phyloP scores from a whole-genome alignment of 2,329 filamentous ascomycete genomes.

The Penicillium sp. region DNA sequence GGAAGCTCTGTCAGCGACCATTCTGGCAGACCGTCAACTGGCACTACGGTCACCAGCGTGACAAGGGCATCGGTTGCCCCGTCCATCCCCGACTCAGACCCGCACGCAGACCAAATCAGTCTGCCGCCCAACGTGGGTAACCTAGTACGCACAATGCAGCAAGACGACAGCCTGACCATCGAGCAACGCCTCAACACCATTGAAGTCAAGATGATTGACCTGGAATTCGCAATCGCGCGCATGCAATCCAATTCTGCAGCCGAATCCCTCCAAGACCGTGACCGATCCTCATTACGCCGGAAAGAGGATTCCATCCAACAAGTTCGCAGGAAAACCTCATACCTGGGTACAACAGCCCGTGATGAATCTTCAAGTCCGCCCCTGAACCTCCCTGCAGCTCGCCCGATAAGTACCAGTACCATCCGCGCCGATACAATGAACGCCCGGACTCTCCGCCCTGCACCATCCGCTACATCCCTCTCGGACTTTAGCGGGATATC shows the following conservation, averaged over 20 bases:
- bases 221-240: conserved; percentile 53
- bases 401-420: conserved; percentile 34
- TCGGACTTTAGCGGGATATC: conserved; percentile 41
- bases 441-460: conserved; percentile 28
- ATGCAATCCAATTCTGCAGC: conserved; percentile 42
- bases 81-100: conserved; percentile 22
- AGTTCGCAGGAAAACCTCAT: conserved; percentile 22
- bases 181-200: conserved; percentile 52
- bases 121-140: conserved; percentile 40
- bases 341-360: conserved; percentile 13
- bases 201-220: conserved; percentile 53
- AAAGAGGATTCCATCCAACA: conserved; percentile 19
- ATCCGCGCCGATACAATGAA: conserved; percentile 36
- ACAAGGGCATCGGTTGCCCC: conserved; percentile 24
- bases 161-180: conserved; percentile 42
- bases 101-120: conserved; percentile 22
- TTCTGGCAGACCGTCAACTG: conserved; percentile 30
- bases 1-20: conserved; percentile 30
- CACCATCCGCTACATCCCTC: conserved; percentile 34
- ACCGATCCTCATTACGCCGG: conserved; percentile 15
- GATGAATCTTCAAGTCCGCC: conserved; percentile 20
- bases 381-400: conserved; percentile 18
- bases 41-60: conserved; percentile 32
- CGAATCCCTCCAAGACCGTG: conserved; percentile 9
- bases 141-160: conserved; percentile 43